Evolutionary conservation across 768 basidiomycete species (phyloP), one percentile per base, ranked within the genome.

Genomic region (Mrakia gelida): DNA sequence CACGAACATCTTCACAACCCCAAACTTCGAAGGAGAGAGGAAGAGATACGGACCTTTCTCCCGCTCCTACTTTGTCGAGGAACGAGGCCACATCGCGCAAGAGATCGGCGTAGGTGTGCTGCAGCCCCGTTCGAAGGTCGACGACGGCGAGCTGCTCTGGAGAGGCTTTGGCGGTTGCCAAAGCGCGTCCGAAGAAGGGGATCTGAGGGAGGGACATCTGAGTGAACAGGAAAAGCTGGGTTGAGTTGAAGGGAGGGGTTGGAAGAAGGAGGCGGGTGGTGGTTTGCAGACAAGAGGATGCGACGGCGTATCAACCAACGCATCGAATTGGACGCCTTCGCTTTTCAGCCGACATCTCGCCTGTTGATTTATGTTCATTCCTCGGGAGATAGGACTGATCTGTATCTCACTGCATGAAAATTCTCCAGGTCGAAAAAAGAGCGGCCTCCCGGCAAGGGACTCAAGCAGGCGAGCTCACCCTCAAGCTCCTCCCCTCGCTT

Each of bases 131-230:
- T 6, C 77, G 72, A 23, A 65, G 52, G 45, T 78, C 77, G 15
- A 74, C 52, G 41, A 78, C 10, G 6, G 73, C 77, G 72, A 74
- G 61, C 62, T 68, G 67, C n/a, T 45, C 61, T 18, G 77, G 65
- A 32, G 45, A 45, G 9, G 38, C 15, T 32, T 73, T 15, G 15
- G 77, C 77, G 1, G 59, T 63, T 18, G 23, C 34, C 28, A 56
- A 65, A 23, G 77, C 77, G n/a, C 71, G 63, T 18, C 26, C 26
- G 56, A 78, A 78, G 73, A 78, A 78, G 21, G 77, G 73, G 34
- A 78, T 49, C 15, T 26, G 59, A 41, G 77, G 77, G 6, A 78
- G 77, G 30, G 77, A 43, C 34, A 43, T 71, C 15, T 52, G 18
- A 52, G 49, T 45, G 49, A 18, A 16, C 2, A 52, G 4, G 56